Percentiles rank a stretch among this genome's conserved stretches.
phyloP scores from a whole-genome alignment of 177 flowering plant species.

The Vitis hybrid region DNA sequence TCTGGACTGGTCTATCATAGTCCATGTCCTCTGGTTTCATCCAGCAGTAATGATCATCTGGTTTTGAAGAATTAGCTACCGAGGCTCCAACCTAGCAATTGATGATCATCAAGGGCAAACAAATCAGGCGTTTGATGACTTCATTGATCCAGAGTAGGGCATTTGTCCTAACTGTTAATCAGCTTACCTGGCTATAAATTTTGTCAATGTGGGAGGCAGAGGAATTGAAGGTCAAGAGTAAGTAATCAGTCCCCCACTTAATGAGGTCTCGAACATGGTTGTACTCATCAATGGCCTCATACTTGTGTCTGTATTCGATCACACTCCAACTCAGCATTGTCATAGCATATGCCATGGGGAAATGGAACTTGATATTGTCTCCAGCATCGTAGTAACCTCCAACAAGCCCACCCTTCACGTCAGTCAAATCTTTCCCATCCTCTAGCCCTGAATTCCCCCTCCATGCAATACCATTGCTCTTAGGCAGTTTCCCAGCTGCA shows the following conservation, averaged over 20 bases:
- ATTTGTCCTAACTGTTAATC: no score
- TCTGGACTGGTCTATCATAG: slow-evolving; percentile 44
- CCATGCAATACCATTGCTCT: slow-evolving; percentile 62
- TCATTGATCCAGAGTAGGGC: no score
- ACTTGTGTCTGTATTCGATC: slow-evolving; percentile 73
- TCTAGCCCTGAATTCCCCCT: slow-evolving; percentile 69
- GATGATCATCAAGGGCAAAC: not conserved
- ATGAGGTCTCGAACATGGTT: slow-evolving; percentile 66
- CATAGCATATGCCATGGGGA: slow-evolving; percentile 81
- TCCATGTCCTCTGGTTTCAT: slow-evolving; percentile 77
- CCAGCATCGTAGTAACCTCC: slow-evolving; percentile 95
- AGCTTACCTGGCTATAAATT: slow-evolving; percentile 57
- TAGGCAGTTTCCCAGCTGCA: slow-evolving; percentile 76
- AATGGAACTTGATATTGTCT: slow-evolving; percentile 69
- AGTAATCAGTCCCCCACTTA: slow-evolving; percentile 85
- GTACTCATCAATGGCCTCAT: slow-evolving; percentile 51
- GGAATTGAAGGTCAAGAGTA: slow-evolving; percentile 45
- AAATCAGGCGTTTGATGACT: not conserved
- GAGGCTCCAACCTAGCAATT: slow-evolving; percentile 40
- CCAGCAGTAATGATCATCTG: slow-evolving; percentile 81
- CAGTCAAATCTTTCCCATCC: slow-evolving; percentile 49
- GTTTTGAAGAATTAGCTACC: slow-evolving; percentile 21
- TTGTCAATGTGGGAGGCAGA: slow-evolving; percentile 55
- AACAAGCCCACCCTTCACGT: slow-evolving; percentile 56
- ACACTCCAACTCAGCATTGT: slow-evolving; percentile 84